Conservation (phyloP, 345 rosid genomes). For the Heritiera fomes region DNA sequence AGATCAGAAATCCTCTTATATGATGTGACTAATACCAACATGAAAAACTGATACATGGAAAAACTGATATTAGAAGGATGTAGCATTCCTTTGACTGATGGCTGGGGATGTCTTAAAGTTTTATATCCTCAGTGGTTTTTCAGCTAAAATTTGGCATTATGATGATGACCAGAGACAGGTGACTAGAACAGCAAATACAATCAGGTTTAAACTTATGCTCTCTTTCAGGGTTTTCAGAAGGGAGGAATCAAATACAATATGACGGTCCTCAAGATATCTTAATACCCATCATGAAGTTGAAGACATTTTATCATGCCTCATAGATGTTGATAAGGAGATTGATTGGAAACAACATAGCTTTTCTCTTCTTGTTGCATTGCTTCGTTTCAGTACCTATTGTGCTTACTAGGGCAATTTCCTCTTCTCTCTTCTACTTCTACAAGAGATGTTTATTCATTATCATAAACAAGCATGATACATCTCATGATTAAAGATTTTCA, state of each 20-base stretch:
- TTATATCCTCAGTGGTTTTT: not conserved
- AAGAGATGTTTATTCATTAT: not conserved
- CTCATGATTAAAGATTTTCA: not conserved
- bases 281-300: not conserved
- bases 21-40: not conserved
- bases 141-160: not conserved
- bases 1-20: not conserved
- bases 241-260: not conserved
- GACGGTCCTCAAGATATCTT: not conserved
- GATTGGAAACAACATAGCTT: not conserved
- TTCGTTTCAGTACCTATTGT: not conserved
- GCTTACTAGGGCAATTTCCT: not conserved
- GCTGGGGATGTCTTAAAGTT: not conserved
- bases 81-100: not conserved
- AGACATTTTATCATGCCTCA: not conserved
- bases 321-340: not conserved
- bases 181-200: not conserved
- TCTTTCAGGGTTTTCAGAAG: not conserved
- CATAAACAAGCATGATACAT: not conserved
- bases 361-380: not conserved
- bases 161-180: not conserved
- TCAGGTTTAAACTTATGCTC: not conserved
- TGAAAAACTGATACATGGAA: not conserved
- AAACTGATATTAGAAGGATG: not conserved
- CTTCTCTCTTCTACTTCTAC: not conserved